These are phyloP conservation scores for Oropetium thomaeum DNA, from an alignment of 176 grass and related monocot genomes.

Conservation along the genomic window DNA sequence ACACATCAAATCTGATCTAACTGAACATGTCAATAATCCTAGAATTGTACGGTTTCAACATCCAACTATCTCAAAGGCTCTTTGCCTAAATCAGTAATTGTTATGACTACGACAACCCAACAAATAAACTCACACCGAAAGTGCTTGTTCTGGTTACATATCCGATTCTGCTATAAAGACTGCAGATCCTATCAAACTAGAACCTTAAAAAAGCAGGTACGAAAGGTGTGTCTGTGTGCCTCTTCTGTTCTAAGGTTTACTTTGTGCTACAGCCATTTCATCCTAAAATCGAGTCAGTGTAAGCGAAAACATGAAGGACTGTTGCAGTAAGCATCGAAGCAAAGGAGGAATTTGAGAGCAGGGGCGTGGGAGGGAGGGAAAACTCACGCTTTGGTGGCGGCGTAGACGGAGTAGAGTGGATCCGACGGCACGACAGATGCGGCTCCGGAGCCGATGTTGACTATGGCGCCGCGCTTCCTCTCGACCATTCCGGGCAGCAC, in stretches of 20 bases:
- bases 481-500: slow-evolving; percentile 81
- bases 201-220: slow-evolving; percentile 2
- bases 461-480: slow-evolving; percentile 79
- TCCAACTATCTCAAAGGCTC: slow-evolving; percentile 6
- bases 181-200: slow-evolving; percentile 29
- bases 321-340: neutral
- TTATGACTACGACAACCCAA: neutral
- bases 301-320: neutral
- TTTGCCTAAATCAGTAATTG: slow-evolving; percentile 11
- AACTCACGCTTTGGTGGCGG: slow-evolving; percentile 78
- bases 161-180: neutral
- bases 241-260: slow-evolving; percentile 9
- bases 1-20: slow-evolving; percentile 4
- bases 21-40: neutral
- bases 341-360: neutral
- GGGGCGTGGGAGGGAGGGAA: neutral
- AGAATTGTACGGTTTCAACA: neutral
- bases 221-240: slow-evolving; percentile 16
- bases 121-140: slow-evolving; percentile 22
- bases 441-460: slow-evolving; percentile 89
- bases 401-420: slow-evolving; percentile 90
- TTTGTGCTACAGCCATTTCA: neutral
- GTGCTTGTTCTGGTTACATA: slow-evolving; percentile 1
- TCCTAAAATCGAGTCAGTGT: neutral
- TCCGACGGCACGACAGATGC: slow-evolving; percentile 71